These are phyloP conservation scores for Lachnellula arida DNA, from an alignment of 2,329 filamentous ascomycete species.

Conservation along the genomic window DNA sequence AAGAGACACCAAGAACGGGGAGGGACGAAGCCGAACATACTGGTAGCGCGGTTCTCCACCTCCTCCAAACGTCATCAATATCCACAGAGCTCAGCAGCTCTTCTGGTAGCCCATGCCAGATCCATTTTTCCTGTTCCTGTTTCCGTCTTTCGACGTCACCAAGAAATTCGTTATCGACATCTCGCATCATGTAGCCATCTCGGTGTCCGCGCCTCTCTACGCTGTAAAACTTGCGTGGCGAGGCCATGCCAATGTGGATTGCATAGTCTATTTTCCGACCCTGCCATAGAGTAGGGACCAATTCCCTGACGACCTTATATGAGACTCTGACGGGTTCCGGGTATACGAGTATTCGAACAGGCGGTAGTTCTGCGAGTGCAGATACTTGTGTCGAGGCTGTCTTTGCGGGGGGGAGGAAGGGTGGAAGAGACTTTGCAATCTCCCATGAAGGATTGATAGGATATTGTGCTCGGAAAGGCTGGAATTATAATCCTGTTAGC, in stretches of 20 bases:
- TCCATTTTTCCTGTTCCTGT: slow-evolving; percentile 43
- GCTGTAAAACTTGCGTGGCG: slow-evolving; percentile 58
- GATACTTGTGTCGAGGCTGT: slow-evolving; percentile 17
- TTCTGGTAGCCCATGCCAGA: slow-evolving; percentile 50
- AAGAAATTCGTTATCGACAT: slow-evolving; percentile 63
- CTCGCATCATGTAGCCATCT: slow-evolving; percentile 64
- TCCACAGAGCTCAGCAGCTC: slow-evolving; percentile 55
- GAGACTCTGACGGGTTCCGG: slow-evolving; percentile 64
- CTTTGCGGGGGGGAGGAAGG: slow-evolving; percentile 44
- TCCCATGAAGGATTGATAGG: slow-evolving; percentile 77
- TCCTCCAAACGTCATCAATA: slow-evolving; percentile 48
- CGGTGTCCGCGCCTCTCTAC: slow-evolving; percentile 68
- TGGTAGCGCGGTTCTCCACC: slow-evolving; percentile 50
- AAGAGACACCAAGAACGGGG: neutral
- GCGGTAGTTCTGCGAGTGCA: slow-evolving; percentile 33
- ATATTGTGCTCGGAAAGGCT: slow-evolving; percentile 73
- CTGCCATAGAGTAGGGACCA: slow-evolving; percentile 56
- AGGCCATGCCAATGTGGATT: slow-evolving; percentile 78
- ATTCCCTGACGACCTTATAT: slow-evolving; percentile 60
- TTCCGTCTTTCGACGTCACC: slow-evolving; percentile 39
- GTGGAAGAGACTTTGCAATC: slow-evolving; percentile 66
- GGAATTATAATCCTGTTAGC: neutral
- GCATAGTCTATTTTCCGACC: slow-evolving; percentile 54
- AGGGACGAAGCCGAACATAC: slow-evolving; percentile 32
- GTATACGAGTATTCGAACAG: slow-evolving; percentile 60